Evolutionary conservation across 371 early-diverging fungal species (phyloP), one percentile per base, ranked within the genome.

Genomic region (Mortierella sp.): DNA sequence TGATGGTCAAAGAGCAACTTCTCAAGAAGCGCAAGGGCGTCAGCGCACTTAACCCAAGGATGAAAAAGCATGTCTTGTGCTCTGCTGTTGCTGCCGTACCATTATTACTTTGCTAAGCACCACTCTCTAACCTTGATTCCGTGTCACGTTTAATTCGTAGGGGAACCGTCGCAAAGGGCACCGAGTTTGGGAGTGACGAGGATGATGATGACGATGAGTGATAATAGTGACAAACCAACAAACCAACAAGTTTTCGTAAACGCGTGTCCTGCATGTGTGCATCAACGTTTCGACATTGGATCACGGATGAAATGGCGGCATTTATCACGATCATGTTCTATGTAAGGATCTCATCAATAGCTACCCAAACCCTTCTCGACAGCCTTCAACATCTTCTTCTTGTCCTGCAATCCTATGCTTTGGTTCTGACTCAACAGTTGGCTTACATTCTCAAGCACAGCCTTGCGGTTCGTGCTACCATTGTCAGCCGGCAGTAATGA

Each of bases 361-460:
- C 55, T 56, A 19, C 51, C 54, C 28, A 76, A 52, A 24, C 64
- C 57, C 39, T 61, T 54, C 61, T 76, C 69, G 2, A 76, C 53
- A 6, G 69, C 69, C 50, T 57, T 68, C 58, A 76, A 44, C 6
- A 68, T 27, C 59, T 69, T 76, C 59, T 76, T 76, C 69, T 76
- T 76, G 40, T 76, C 76, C 62, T 76, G 69, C 40, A 68, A 51
- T 57, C 69, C 76, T 60, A 76, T 64, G 62, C 76, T 68, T 55
- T 58, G 69, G 59, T 76, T 76, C 55, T 68, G 65, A 24, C 76
- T 69, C 34, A 69, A 49, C 57, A 64, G 21, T 19, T 48, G 61
- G 46, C 66, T 69, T 9, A 68, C 57, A 37, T 48, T 49, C 16
- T 57, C 51, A 29, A 76, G 39, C 19, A 68, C 10, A 2, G 31